Evolutionary conservation across 192 early-diverging fungal genomes (phyloP).

Genomic region (Diversispora eburnea): DNA sequence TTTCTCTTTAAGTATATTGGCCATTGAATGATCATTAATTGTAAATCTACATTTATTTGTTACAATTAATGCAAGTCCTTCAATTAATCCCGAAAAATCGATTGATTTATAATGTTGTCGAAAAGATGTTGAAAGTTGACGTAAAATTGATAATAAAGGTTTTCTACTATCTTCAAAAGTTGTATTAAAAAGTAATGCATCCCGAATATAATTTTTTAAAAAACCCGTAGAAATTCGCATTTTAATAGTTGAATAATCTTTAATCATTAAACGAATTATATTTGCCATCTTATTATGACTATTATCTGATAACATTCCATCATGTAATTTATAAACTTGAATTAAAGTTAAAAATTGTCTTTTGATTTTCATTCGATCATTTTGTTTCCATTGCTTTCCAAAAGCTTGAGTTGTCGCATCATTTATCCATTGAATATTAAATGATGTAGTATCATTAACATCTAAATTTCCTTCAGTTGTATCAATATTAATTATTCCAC

Average conservation of each 20-base stretch:
- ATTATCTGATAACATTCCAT: slow-evolving; percentile 43
- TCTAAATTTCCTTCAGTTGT: background rate
- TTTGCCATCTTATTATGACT: slow-evolving; percentile 48
- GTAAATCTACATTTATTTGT: slow-evolving; percentile 37
- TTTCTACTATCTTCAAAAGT: slow-evolving; percentile 26
- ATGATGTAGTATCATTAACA: background rate
- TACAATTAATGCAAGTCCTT: slow-evolving; percentile 41
- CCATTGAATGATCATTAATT: slow-evolving; percentile 33
- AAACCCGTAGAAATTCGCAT: slow-evolving; percentile 42
- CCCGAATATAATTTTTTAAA: slow-evolving; percentile 47
- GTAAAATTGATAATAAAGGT: slow-evolving; percentile 25
- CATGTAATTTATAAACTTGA: slow-evolving; percentile 39
- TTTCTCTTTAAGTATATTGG: slow-evolving; percentile 39
- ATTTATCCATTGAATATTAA: background rate
- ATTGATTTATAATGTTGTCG: slow-evolving; percentile 42
- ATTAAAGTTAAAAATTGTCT: slow-evolving; percentile 49
- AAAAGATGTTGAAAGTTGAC: slow-evolving; percentile 32
- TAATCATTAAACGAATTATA: slow-evolving; percentile 43
- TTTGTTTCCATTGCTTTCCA: slow-evolving; percentile 59
- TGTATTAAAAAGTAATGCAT: slow-evolving; percentile 12
- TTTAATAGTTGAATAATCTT: slow-evolving; percentile 43
- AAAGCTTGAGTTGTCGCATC: slow-evolving; percentile 28
- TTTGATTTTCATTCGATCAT: slow-evolving; percentile 55
- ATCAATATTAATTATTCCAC: background rate
- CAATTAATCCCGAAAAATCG: slow-evolving; percentile 46